Percentiles rank a stretch among this genome's conserved stretches.
phyloP scores from a whole-genome alignment of 805 yeast species.

The Ogataea dorogensis region DNA sequence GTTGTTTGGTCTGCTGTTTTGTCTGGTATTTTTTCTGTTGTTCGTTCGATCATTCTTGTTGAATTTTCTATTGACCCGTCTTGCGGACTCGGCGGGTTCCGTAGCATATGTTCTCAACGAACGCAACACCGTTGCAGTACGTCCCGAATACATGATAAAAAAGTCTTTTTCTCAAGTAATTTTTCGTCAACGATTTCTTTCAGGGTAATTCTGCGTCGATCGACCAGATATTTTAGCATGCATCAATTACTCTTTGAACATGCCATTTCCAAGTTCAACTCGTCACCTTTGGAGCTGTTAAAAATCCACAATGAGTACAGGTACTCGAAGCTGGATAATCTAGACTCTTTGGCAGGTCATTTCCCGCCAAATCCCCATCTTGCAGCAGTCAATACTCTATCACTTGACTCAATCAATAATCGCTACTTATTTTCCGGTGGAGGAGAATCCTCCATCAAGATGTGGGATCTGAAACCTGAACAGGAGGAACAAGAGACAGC shows the following conservation, averaged over 20 bases:
- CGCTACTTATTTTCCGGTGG: constrained; percentile 65
- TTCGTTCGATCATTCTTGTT: too few species aligned
- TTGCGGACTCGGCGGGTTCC: too few species aligned
- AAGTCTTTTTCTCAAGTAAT: constrained; percentile 4
- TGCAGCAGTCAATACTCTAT: constrained; percentile 58
- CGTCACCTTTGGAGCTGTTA: constrained; percentile 19
- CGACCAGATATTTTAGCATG: constrained; percentile 14
- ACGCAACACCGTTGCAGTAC: constrained; percentile 1
- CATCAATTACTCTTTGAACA: constrained; percentile 27
- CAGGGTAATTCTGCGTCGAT: constrained; percentile 13
- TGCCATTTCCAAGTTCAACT: constrained; percentile 10
- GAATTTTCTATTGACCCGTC: too few species aligned
- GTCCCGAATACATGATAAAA: constrained; percentile 6
- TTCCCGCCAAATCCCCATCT: constrained; percentile 46
- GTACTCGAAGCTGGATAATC: constrained; percentile 22
- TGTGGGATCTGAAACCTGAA: constrained; percentile 57
- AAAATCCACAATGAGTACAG: constrained; percentile 28
- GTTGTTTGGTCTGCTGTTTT: neutral
- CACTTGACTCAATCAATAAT: constrained; percentile 47
- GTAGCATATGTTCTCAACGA: constrained; percentile 2
- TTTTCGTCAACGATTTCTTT: constrained; percentile 6
- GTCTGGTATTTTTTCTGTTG: too few species aligned
- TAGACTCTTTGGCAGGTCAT: constrained; percentile 17
- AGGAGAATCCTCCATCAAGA: constrained; percentile 63
- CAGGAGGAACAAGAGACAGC: constrained; percentile 11